phyloP scores from a whole-genome alignment of 345 rosid species.

The Hibiscus tridactylites region DNA sequence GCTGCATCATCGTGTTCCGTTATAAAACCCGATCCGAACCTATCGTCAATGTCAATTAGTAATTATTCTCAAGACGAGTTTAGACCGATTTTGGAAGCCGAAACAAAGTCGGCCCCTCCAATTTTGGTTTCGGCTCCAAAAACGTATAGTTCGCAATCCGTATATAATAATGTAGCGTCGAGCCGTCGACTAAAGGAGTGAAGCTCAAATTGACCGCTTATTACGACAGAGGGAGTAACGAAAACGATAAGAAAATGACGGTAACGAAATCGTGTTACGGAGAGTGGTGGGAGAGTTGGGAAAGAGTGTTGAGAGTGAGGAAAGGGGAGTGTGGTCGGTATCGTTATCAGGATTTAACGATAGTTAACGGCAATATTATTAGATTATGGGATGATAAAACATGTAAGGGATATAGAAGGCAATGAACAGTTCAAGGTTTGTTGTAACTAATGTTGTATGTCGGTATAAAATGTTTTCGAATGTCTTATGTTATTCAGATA shows the following conservation, averaged over 20 bases:
- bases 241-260: background rate
- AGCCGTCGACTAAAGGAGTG: conserved; percentile 27
- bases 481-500: too few relatives aligned
- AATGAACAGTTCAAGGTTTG: conserved; percentile 7
- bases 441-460: background rate
- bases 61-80: background rate
- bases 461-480: background rate
- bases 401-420: background rate
- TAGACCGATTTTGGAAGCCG: background rate
- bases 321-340: conserved; percentile 47
- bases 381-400: conserved; percentile 51
- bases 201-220: conserved; percentile 34
- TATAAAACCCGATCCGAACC: background rate
- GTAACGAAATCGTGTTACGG: background rate
- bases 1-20: background rate
- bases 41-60: background rate
- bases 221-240: conserved; percentile 15
- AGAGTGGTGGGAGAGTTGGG: conserved; percentile 44
- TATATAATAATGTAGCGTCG: conserved; percentile 9
- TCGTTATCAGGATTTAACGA: conserved; percentile 51
- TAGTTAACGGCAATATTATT: conserved; percentile 57
- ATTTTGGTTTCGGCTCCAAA: conserved; percentile 3
- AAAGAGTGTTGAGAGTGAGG: conserved; percentile 23
- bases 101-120: background rate
- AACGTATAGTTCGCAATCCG: conserved; percentile 1